Evolutionary conservation across 164 flowering plant genomes (phyloP).

Genomic region (Annona squamosa): DNA sequence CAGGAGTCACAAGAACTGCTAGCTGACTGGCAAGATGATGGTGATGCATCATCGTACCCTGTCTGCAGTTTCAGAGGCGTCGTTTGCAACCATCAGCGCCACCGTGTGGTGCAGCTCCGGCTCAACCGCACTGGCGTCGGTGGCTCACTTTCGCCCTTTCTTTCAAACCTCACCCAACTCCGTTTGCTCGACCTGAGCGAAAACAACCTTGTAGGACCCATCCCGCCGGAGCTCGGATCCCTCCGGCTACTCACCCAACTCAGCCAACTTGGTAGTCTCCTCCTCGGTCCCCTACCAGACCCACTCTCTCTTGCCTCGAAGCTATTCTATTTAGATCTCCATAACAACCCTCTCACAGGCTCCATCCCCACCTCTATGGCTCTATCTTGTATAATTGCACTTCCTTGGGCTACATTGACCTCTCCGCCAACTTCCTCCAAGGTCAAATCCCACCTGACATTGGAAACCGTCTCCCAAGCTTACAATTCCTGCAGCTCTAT

Average conservation of each 20-base stretch:
- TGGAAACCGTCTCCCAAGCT: constrained; percentile 23
- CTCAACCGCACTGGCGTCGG: constrained; percentile 26
- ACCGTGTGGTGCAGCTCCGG: constrained; percentile 19
- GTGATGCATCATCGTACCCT: constrained; percentile 6
- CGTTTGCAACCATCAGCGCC: constrained; percentile 11
- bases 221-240: constrained; percentile 20
- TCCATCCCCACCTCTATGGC: constrained; percentile 17
- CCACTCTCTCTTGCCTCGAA: constrained; percentile 12
- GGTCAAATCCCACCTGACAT: constrained; percentile 43
- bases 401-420: constrained; percentile 27
- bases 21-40: constrained; percentile 25
- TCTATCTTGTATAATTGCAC: constrained; percentile 46
- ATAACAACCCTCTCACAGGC: constrained; percentile 18
- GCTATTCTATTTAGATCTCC: constrained; percentile 16
- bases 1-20: constrained; percentile 28
- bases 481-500: constrained; percentile 32
- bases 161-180: constrained; percentile 26
- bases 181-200: constrained; percentile 19
- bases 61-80: constrained; percentile 28
- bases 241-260: constrained; percentile 15
- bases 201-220: constrained; percentile 18
- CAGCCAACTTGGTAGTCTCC: constrained; percentile 11
- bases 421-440: constrained; percentile 31
- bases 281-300: constrained; percentile 20
- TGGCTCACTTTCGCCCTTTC: constrained; percentile 22